Evolutionary conservation across 2,329 filamentous ascomycete species (phyloP).

Genomic region (Bertia moriformis): DNA sequence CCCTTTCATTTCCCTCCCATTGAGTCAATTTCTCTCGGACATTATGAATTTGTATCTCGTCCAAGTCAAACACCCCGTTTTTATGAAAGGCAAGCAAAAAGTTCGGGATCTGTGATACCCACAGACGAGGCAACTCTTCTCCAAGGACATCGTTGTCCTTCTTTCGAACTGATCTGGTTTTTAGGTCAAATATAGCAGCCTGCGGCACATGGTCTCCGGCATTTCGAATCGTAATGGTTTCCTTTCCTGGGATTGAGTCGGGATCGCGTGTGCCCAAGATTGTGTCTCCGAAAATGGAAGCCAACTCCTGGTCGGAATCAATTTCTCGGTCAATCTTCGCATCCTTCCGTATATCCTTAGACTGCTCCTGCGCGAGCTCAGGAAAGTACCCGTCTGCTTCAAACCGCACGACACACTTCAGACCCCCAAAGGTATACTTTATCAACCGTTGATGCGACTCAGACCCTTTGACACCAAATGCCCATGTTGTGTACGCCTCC

Average conservation of each 20-base stretch:
- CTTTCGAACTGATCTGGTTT: background rate
- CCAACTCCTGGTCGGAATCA: background rate
- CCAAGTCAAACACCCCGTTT: background rate
- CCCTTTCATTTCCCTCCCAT: background rate
- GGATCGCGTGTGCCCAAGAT: background rate
- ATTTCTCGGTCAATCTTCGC: too few species aligned
- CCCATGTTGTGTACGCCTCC: constrained; percentile 52
- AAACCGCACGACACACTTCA: constrained; percentile 36
- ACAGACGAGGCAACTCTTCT: background rate
- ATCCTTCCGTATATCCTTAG: too few species aligned
- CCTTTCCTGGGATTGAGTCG: too few species aligned
- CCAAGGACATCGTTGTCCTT: background rate
- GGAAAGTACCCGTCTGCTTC: constrained; percentile 40
- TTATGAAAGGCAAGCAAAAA: background rate
- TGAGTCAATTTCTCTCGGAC: background rate
- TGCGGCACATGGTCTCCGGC: background rate
- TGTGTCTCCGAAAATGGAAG: background rate
- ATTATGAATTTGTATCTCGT: background rate
- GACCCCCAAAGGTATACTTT: constrained; percentile 36
- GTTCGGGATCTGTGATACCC: background rate
- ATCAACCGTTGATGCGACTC: constrained; percentile 48
- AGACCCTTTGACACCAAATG: constrained; percentile 33
- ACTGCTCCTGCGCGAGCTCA: background rate
- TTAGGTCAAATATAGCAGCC: background rate
- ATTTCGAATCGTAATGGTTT: background rate